Conservation (phyloP, 2,329 filamentous ascomycete species). For the Nakataea oryzae region DNA sequence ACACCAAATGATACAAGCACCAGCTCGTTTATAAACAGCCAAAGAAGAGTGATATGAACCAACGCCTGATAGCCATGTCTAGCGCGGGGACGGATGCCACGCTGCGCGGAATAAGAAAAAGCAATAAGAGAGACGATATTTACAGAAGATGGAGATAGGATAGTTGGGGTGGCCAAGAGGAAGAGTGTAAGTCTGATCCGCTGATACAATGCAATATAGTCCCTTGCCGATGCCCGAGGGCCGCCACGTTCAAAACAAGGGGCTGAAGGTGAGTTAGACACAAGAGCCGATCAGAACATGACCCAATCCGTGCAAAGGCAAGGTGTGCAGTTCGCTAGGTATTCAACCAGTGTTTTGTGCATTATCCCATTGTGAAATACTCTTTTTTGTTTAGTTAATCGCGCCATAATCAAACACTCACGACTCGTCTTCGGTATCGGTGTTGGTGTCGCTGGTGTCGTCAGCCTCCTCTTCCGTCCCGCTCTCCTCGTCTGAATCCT, state of each 20-base stretch:
- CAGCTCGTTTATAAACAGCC: not conserved
- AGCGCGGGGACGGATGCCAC: not conserved
- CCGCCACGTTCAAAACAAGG: not conserved
- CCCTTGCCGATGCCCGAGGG: not conserved
- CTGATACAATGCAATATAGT: not conserved
- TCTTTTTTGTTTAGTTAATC: not conserved
- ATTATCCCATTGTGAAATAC: not conserved
- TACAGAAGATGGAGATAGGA: not conserved
- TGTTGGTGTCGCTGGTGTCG: constrained; percentile 59
- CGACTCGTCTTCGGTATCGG: constrained; percentile 51
- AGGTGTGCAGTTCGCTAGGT: not conserved
- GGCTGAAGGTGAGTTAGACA: not conserved
- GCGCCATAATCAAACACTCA: not conserved
- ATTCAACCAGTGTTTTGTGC: not conserved
- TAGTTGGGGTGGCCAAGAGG: not conserved
- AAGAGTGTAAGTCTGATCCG: not conserved
- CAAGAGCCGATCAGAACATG: not conserved
- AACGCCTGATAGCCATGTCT: not conserved
- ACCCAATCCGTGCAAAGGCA: not conserved
- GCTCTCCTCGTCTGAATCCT: constrained; percentile 69
- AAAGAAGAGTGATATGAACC: not conserved
- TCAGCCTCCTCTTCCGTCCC: constrained; percentile 65
- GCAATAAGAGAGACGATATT: not conserved
- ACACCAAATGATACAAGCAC: not conserved
- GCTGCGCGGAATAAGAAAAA: not conserved